Percentiles rank a stretch among this genome's conserved stretches.
Evolutionary conservation across 1,284 basidiomycete species (phyloP).

Genomic region (Ceratobasidium sp.): DNA sequence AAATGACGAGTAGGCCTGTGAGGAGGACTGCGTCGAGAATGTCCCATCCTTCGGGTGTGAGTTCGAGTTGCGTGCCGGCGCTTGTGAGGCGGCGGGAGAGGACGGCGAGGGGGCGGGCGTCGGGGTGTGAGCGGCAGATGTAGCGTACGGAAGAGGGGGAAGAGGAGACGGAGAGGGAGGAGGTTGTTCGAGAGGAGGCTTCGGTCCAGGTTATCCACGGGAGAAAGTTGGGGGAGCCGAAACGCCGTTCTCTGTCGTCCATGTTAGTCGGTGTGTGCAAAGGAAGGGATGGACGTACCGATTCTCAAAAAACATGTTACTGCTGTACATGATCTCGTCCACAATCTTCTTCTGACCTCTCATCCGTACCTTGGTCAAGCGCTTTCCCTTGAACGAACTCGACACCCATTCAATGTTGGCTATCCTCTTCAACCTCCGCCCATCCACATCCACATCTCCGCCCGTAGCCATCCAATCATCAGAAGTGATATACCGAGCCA

Average conservation of each 20-base stretch:
- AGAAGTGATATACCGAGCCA: conserved; percentile 26
- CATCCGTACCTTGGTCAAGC: conserved; percentile 31
- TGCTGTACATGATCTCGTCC: conserved; percentile 43
- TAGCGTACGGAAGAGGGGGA: conserved; percentile 29
- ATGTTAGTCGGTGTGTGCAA: neutral
- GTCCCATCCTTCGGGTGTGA: conserved; percentile 45
- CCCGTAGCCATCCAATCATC: conserved; percentile 18
- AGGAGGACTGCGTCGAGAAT: conserved; percentile 30
- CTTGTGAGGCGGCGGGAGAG: conserved; percentile 34
- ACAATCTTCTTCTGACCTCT: conserved; percentile 39
- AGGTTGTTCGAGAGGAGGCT: conserved; percentile 12
- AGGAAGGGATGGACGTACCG: conserved; percentile 5
- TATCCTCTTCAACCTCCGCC: conserved; percentile 15
- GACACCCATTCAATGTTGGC: conserved; percentile 42
- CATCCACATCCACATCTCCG: conserved; percentile 7
- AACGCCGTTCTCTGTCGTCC: conserved; percentile 33
- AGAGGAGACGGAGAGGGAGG: conserved; percentile 23
- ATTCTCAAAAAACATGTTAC: conserved; percentile 37
- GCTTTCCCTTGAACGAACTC: conserved; percentile 41
- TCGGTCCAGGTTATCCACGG: conserved; percentile 42
- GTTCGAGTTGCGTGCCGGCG: conserved; percentile 40
- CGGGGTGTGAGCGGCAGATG: conserved; percentile 43
- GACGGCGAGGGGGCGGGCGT: conserved; percentile 31
- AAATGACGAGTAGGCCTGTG: conserved; percentile 34
- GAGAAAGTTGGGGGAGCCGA: conserved; percentile 35